Conservation (phyloP, 768 basidiomycete species). For the Nidularia pulvinata region DNA sequence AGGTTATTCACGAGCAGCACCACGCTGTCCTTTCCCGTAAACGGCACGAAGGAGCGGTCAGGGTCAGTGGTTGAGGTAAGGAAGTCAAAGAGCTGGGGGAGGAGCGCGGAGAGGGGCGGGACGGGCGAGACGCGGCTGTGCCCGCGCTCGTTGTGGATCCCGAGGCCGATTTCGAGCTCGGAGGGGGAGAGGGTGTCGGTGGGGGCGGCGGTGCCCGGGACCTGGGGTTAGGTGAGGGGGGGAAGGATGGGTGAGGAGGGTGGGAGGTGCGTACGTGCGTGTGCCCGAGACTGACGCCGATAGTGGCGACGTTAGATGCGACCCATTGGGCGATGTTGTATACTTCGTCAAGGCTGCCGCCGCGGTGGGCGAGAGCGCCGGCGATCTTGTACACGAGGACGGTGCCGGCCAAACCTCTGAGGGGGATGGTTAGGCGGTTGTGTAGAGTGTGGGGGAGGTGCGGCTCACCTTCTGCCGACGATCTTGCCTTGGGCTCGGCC, state of each 20-base stretch:
- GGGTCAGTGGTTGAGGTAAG: conserved; percentile 72
- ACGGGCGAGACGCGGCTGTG: conserved; percentile 66
- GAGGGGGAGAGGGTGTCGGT: conserved; percentile 52
- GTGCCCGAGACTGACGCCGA: conserved; percentile 88
- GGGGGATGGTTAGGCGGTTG: background rate
- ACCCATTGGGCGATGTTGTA: conserved; percentile 65
- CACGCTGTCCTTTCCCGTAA: conserved; percentile 67
- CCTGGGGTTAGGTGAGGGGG: conserved; percentile 33
- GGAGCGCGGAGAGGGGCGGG: conserved; percentile 68
- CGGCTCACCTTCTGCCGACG: conserved; percentile 72
- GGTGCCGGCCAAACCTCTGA: conserved; percentile 80
- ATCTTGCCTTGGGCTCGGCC: conserved; percentile 79
- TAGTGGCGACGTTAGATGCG: conserved; percentile 69
- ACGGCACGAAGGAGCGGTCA: conserved; percentile 78
- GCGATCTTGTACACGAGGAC: conserved; percentile 90
- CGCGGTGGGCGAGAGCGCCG: conserved; percentile 74
- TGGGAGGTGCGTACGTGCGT: conserved; percentile 61
- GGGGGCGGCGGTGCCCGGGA: conserved; percentile 71
- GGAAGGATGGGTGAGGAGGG: background rate
- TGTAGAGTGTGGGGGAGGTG: background rate
- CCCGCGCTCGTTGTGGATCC: conserved; percentile 91
- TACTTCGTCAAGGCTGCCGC: conserved; percentile 69
- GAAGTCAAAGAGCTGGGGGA: conserved; percentile 69
- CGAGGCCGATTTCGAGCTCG: conserved; percentile 89
- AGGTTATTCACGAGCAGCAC: conserved; percentile 88